A percentile compares a stretch with the other conserved stretches of the same genome.
phyloP scores from a whole-genome alignment of 1,139 yeast species.

The Yamadazyma atmosphaerica region DNA sequence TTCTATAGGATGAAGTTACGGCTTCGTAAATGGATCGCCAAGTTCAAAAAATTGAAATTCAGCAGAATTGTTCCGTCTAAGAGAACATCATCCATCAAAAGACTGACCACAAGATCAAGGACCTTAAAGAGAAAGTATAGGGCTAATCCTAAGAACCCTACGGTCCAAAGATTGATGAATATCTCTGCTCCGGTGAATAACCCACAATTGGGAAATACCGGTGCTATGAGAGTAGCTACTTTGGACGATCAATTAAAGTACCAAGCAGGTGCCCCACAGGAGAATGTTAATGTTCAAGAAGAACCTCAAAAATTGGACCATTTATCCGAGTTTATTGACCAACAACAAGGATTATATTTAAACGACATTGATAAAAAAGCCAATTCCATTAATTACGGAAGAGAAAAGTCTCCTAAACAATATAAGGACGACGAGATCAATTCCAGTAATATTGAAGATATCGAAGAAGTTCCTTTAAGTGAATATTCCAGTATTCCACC shows the following conservation, averaged over 20 bases:
- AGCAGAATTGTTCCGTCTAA: conserved; percentile 27
- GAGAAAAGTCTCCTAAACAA: conserved; percentile 5
- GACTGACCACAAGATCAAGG: conserved; percentile 12
- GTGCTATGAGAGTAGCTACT: conserved; percentile 19
- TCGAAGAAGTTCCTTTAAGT: conserved; percentile 21
- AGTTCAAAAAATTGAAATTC: conserved; percentile 27
- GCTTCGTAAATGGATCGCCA: conserved; percentile 24
- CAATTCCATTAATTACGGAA: conserved; percentile 20
- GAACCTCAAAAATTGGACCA: conserved; percentile 15
- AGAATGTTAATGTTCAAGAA: conserved; percentile 12
- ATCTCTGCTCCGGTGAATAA: conserved; percentile 31
- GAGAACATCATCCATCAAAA: conserved; percentile 20
- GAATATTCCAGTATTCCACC: conserved; percentile 23
- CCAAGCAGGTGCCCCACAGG: conserved; percentile 29
- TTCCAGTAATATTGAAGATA: conserved; percentile 12
- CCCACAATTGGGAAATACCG: conserved; percentile 27
- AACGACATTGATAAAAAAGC: conserved; percentile 16
- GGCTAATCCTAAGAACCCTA: conserved; percentile 19
- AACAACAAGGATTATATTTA: conserved; percentile 27
- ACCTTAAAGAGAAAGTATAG: conserved; percentile 21
- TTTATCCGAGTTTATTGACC: conserved; percentile 28
- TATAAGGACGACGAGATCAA: conserved; percentile 3
- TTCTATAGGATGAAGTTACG: conserved; percentile 31
- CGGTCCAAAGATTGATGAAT: conserved; percentile 11
- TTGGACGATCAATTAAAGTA: conserved; percentile 29